Evolutionary conservation across 148 eudicot genomes (phyloP), one percentile per base, ranked within the genome.

Genomic region (Vaccinium darrowii): DNA sequence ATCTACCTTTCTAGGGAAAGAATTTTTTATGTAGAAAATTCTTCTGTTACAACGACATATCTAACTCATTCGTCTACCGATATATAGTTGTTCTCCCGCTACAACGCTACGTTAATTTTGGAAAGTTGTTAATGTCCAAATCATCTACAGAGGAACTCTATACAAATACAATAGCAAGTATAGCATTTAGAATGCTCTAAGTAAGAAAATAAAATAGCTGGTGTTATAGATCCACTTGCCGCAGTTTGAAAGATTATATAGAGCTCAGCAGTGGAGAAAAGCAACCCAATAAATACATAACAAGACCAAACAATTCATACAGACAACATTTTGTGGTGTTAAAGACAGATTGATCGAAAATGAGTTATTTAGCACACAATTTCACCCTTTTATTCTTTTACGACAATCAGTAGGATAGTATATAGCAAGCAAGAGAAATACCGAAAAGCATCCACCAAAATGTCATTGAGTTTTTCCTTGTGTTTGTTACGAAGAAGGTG

Each of bases 401-500:
- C 14, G 23, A 39, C 33, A 25, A 52, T 25, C 27, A 27, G n/a
- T 10, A 19, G 18, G 60, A 13, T 14, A 1, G 2, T 14, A 7
- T 36, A 6, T 8, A 75, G 74, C 36, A 21, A 80, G 47, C 74
- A 39, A 58, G 60, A 25, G 12, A 33, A 8, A 52, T 9, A 23
- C 18, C 36, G 30, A 39, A 3, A 12, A 74, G 27, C 73, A 39
- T 19, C 60, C 51, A 16, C 54, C 56, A 4, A 27, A 33, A 7
- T 15, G 63, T 25, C 65, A 82, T 57, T 73, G 77, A 81, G 78
- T 90, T 85, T 91, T 92, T 50, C 78, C 84, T 53, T 80, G 89
- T 71, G 84, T 15, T 62, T 81, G 88, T 74, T 83, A 88, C 11
- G 94, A 69, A 85, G 88, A 53, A 7, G 93, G 58, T 1, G 95